Evolutionary conservation across 345 rosid genomes (phyloP).

Genomic region (Excoecaria cochinchinensis): DNA sequence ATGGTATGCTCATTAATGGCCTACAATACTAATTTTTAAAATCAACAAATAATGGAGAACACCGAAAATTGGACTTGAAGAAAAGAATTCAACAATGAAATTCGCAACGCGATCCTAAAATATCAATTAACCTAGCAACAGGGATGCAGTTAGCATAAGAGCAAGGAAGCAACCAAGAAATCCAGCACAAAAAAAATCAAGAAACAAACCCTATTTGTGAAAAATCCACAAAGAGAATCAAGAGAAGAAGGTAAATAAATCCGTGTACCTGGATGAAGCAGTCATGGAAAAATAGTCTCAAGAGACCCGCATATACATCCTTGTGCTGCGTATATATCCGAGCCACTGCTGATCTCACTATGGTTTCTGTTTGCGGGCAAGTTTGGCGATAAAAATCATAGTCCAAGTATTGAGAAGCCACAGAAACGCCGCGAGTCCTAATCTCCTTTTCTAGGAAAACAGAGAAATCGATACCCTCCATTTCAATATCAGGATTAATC

Average conservation of each 20-base stretch:
- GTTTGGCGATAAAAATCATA: constrained; percentile 42
- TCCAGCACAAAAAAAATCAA: too few species aligned
- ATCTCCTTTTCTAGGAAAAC: constrained; percentile 16
- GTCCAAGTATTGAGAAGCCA: constrained; percentile 4
- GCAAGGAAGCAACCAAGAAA: too few species aligned
- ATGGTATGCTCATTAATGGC: background rate
- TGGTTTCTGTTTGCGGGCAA: constrained; percentile 42
- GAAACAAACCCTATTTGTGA: background rate
- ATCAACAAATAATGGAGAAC: background rate
- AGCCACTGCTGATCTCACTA: constrained; percentile 30
- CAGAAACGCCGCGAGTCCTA: background rate
- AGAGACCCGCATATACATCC: constrained; percentile 29
- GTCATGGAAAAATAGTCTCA: constrained; percentile 46
- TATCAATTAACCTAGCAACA: too few species aligned
- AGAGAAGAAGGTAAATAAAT: background rate
- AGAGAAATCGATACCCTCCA: background rate
- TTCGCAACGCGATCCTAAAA: too few species aligned
- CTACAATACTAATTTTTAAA: background rate
- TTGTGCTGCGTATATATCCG: constrained; percentile 22
- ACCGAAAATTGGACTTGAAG: too few species aligned
- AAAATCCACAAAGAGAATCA: background rate
- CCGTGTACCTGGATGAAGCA: constrained; percentile 39
- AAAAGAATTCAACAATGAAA: too few species aligned
- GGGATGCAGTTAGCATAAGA: too few species aligned
- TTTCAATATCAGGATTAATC: constrained; percentile 3